Base-by-base conservation (phyloP, 2,329 filamentous ascomycete species). In the Sclerotiophoma versabilis region DNA sequence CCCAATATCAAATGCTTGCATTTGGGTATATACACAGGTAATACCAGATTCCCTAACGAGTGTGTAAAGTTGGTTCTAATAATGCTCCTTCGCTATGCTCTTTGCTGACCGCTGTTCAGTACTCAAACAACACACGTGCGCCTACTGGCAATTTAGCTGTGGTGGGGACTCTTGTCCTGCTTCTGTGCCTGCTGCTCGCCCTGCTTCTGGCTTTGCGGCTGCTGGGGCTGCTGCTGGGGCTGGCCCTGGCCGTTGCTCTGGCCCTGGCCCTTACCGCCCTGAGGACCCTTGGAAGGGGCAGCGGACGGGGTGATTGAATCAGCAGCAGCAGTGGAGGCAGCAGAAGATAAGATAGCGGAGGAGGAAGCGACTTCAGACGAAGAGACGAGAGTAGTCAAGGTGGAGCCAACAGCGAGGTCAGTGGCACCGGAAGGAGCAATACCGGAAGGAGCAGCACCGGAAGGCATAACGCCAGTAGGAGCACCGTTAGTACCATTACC, bases 11-110 rank as follows among this genome's bases (percentile, higher is more conserved):
- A 49, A 49, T 45, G 39, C 45, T 54, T 41, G 45, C 29, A 45
- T 45, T 49, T 23, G 36, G 20, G n/a, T 46, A 25, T 54, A 49
- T 57, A 19, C 58, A 58, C 52, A 64, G 59, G 59, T 60, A 58
- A 53, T n/a, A 44, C 26, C 36, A 46, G 19, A 36, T 33, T 57
- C n/a, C 41, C 36, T 47, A 59, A 62, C 44, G 60, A 63, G 49
- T 59, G 56, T 60, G 38, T 58, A 49, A 49, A 60, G 55, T 62
- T 59, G 39, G 48, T 34, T 26, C 10, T 26, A 27, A 27, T 42
- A 44, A n/a, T n/a, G 36, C 39, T 34, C 23, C 46, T 27, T 29
- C 50, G 49, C 49, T 53, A 47, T 49, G 45, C 42, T 45, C 37
- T 37, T 38, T 32, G 49, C 56, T 57, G 22, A 57, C 36, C 14